Conservation (phyloP, 1,284 basidiomycete species). For the Boletus semigastroideus region DNA sequence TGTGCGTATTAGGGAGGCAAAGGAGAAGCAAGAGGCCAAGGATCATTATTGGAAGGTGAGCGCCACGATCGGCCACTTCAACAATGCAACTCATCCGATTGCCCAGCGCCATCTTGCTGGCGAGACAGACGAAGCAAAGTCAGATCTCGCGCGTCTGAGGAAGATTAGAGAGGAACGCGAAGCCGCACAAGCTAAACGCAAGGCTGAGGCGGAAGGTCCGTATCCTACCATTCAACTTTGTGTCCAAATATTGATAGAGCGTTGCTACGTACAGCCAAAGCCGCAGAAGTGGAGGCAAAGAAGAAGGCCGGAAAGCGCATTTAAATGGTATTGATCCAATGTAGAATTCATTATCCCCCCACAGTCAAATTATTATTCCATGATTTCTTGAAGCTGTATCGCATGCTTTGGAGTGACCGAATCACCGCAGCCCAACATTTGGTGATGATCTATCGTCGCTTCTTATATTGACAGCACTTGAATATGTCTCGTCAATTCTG, state of each 20-base stretch:
- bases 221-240: neutral
- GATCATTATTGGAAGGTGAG: conserved; percentile 82
- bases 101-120: conserved; percentile 67
- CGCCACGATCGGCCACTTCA: neutral
- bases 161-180: conserved; percentile 86
- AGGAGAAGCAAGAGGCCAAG: conserved; percentile 86
- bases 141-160: conserved; percentile 83
- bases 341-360: conserved; percentile 6
- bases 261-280: conserved; percentile 37
- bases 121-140: conserved; percentile 86
- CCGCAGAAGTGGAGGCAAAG: conserved; percentile 45
- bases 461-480: too few species aligned
- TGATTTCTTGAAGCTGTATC: neutral
- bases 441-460: too few species aligned
- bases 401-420: too few species aligned
- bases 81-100: conserved; percentile 2
- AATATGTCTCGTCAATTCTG: too few species aligned
- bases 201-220: conserved; percentile 81
- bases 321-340: conserved; percentile 8
- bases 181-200: conserved; percentile 78
- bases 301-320: conserved; percentile 30
- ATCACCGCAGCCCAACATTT: too few species aligned
- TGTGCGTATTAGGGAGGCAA: conserved; percentile 70
- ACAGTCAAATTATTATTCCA: neutral
- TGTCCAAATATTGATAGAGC: neutral